Percentiles rank a stretch among this genome's conserved stretches.
Evolutionary conservation across 345 rosid species (phyloP).

Genomic region (Viola odorata): DNA sequence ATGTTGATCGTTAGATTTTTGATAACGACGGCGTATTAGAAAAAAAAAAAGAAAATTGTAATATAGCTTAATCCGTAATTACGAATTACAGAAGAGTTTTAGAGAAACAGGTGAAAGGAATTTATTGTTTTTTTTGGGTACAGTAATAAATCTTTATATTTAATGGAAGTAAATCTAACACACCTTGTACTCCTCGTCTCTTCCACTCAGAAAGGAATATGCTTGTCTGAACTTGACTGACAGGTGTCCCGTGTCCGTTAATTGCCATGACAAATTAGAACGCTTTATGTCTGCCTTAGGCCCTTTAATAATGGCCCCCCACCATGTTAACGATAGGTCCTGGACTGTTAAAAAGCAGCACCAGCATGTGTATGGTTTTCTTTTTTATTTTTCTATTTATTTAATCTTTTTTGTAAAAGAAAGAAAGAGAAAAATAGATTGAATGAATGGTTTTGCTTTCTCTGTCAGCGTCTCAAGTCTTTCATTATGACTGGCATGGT

Average conservation of each 20-base stretch:
- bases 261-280: constrained; percentile 10
- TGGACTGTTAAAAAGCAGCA: no score
- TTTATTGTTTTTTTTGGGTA: no score
- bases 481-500: constrained; percentile 13
- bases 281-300: constrained; percentile 14
- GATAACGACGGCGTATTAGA: constrained; percentile 8
- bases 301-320: constrained; percentile 11
- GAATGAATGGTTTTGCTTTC: not conserved
- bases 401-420: no score
- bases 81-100: no score
- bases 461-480: constrained; percentile 11
- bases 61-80: no score
- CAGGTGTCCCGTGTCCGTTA: constrained; percentile 21
- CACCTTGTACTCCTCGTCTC: not conserved
- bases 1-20: constrained; percentile 8
- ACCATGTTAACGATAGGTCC: not conserved
- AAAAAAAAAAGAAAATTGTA: no score
- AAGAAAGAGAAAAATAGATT: no score
- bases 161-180: constrained; percentile 3
- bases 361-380: no score
- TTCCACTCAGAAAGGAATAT: constrained; percentile 15
- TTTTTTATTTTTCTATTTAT: no score
- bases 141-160: not conserved
- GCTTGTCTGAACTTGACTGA: constrained; percentile 16
- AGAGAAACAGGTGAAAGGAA: not conserved